Base-by-base conservation (phyloP, 2,329 filamentous ascomycete genomes). In the Rutstroemia sp. region DNA sequence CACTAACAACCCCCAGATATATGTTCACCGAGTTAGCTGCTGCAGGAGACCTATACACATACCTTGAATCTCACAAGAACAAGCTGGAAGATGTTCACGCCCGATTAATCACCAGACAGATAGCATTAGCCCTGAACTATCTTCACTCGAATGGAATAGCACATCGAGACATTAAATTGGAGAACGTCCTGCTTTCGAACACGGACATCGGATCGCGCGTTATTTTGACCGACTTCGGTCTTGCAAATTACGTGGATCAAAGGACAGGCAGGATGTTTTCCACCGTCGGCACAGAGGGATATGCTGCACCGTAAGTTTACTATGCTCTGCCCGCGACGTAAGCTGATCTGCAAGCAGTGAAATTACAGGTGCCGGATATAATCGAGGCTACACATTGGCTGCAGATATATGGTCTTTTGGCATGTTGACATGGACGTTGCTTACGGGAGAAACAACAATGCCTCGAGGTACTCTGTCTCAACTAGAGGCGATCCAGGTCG, bases 1-100 rank as follows among this genome's bases (percentile, higher is more conserved):
- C 17, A 10, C 41, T 57, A 34, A 64, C 60, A 23, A 30, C 8
- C 17, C 17, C 21, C 38, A 80, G 78, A 37, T 82, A 79, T 57
- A 76, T 78, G 0, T 82, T 84, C 57, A 79, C 76, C 1, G 79
- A 83, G 51, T 71, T 84, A 38, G 81, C 81, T 73, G 76, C 4
- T 76, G 81, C 60, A 41, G 68, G 68, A 41, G 68, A 70, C 45
- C 58, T 70, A 2, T 68, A 63, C 46, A 68, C 67, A 3, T 69
- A 67, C 47, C 52, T 69, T 25, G 59, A 64, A 25, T 58, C 60
- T 30, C 56, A 65, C 19, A 58, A 57, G 30, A 62, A 61, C 8
- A 16, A 7, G 5, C 61, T 70, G 12, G 57, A 55, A 47, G 67
- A 68, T 53, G 48, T 58, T 6, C 59, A 67, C 21, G 58, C 58